Evolutionary conservation across 768 basidiomycete species (phyloP), one percentile per base, ranked within the genome.

Genomic region (Boletus subparvulus): DNA sequence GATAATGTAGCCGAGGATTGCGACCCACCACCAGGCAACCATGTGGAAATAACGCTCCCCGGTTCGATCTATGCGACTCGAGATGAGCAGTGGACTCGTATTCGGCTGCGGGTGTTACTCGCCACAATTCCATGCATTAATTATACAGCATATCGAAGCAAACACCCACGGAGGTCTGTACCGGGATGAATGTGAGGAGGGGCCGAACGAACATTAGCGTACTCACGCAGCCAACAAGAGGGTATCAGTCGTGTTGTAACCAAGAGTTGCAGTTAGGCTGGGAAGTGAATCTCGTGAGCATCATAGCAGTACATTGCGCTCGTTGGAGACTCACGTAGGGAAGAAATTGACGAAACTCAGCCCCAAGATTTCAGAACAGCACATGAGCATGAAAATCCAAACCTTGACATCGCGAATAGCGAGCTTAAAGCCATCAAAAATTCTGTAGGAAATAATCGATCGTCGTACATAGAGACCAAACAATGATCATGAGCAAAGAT

Each of bases 21-120:
- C 79, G 12, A 71, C 78, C 83, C 83, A 85, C 81, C 80, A 84
- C 72, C 78, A 80, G 2, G 63, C 69, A 1, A 75, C 68, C 24
- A 84, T 75, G 63, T 87, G 86, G 74, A 85, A 84, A 71, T 80
- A 87, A 11, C 85, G 79, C 65, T 86, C 86, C 6, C 85, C 85
- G 7, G 82, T 81, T 56, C 73, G 75, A 59, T 86, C 86, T 80
- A 40, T 24, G 13, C 19, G 49, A 19, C 10, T 36, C 24, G 40
- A 36, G 6, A 28, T 58, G 5, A 58, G 26, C 10, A 19, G 6
- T 16, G 32, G 7, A 8, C 19, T 19, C 14, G 41, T 13, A 14
- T 37, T 36, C 39, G 6, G 21, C 6, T 21, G 17, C 4, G 33
- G 9, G 24, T n/a, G 17, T 24, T 40, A 47, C 50, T 47, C 46